Evolutionary conservation across 2,329 filamentous ascomycete species (phyloP).

Genomic region (Periglandula ipomoeae): DNA sequence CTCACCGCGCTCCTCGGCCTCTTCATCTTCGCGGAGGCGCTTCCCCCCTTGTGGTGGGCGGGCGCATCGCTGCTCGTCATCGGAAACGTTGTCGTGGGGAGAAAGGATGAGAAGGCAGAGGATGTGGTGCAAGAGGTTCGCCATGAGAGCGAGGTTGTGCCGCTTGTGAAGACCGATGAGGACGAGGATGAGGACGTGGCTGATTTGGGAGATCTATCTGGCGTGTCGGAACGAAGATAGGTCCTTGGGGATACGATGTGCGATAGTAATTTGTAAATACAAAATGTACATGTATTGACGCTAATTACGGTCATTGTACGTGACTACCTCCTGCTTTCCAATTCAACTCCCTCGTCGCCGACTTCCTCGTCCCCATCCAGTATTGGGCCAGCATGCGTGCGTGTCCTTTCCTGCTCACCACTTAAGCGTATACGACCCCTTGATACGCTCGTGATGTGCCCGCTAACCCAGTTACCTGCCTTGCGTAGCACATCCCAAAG

Average conservation of each 20-base stretch:
- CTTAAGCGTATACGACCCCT: slow-evolving; percentile 49
- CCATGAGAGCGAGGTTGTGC: slow-evolving; percentile 20
- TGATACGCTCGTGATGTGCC: slow-evolving; percentile 41
- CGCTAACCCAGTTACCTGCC: slow-evolving; percentile 49
- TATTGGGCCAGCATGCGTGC: slow-evolving; percentile 37
- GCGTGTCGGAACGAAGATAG: slow-evolving; percentile 6
- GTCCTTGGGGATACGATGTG: background rate
- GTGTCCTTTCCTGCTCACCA: slow-evolving; percentile 24
- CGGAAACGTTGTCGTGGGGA: slow-evolving; percentile 70
- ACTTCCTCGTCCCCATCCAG: slow-evolving; percentile 34
- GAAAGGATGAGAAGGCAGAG: slow-evolving; percentile 47
- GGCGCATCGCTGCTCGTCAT: slow-evolving; percentile 64
- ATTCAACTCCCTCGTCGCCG: slow-evolving; percentile 32
- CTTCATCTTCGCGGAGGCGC: slow-evolving; percentile 59
- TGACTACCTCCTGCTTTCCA: slow-evolving; percentile 26
- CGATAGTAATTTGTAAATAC: background rate
- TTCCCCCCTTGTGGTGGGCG: slow-evolving; percentile 69
- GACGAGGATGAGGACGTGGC: slow-evolving; percentile 25
- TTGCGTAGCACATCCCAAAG: slow-evolving; percentile 51
- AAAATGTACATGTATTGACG: too few species aligned
- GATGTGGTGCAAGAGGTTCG: slow-evolving; percentile 11
- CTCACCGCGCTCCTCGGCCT: slow-evolving; percentile 64
- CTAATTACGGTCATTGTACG: background rate
- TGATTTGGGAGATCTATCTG: slow-evolving; percentile 21
- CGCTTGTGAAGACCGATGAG: slow-evolving; percentile 13